Base-by-base conservation (phyloP, 2,329 filamentous ascomycete genomes). In the Sphaerulina vaccinii region DNA sequence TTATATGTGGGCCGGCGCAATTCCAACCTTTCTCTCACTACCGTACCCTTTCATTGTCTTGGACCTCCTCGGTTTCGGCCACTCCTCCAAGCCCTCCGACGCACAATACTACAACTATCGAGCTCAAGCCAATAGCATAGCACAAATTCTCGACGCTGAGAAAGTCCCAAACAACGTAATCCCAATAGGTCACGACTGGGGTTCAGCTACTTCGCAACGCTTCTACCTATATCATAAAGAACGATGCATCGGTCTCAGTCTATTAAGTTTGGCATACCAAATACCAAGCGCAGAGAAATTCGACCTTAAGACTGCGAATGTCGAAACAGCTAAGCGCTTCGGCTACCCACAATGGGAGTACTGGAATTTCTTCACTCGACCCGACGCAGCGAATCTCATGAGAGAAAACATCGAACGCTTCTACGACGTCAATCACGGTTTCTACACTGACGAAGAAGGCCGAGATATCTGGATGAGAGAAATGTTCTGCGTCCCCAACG, bases 351-450 rank as follows among this genome's bases (percentile, higher is more conserved):
- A 66, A 3, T 71, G 66, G 41, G 64, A 68, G 27, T 80, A 79
- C 65, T 79, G 75, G 74, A 62, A 75, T 44, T 68, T 79, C 23
- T 74, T 78, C 58, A 66, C 65, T 1, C 64, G 45, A 1, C 46
- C 55, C 8, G 51, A 58, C n/a, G 60, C 60, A 4, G 49, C 60
- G 9, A 43, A 54, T 16, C 39, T 62, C 9, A 59, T 64, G 54
- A 32, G 55, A 1, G 15, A 53, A 3, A 52, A 71, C 1, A 59
- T 57, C 27, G 57, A 62, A 29, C 47, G 59, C 13, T 57, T 62
- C 39, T 64, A 55, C 52, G 57, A 63, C 36, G 60, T 59, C n/a
- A 56, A 62, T 8, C 61, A 67, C 33, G 63, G 60, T 3, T 49
- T 58, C 16, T 48, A 52, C 9, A 54, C 55, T 5, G 58, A 53